phyloP scores from a whole-genome alignment of 768 basidiomycete species.

The Amanita fuliginea region DNA sequence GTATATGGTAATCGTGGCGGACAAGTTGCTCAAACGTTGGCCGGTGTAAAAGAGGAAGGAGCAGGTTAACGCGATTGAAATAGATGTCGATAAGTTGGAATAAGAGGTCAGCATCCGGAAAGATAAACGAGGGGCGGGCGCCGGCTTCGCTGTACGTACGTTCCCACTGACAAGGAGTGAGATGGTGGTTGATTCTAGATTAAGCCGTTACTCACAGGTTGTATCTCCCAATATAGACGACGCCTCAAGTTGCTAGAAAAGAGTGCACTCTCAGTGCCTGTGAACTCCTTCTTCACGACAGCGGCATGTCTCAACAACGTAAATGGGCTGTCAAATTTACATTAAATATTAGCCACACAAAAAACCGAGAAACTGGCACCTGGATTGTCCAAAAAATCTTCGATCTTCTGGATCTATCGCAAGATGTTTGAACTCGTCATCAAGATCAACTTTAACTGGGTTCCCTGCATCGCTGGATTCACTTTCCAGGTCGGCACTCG shows the following conservation, averaged over 20 bases:
- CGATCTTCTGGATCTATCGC: slow-evolving; percentile 19
- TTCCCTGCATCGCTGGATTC: slow-evolving; percentile 16
- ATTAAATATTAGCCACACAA: background rate
- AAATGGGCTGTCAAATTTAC: slow-evolving; percentile 20
- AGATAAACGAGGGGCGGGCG: slow-evolving; percentile 21
- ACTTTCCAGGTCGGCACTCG: background rate
- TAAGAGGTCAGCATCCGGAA: slow-evolving; percentile 40
- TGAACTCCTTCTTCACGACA: slow-evolving; percentile 29
- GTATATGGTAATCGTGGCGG: slow-evolving; percentile 32
- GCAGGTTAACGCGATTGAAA: slow-evolving; percentile 40
- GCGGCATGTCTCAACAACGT: slow-evolving; percentile 32
- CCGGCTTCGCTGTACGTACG: slow-evolving; percentile 13
- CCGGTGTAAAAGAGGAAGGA: slow-evolving; percentile 55
- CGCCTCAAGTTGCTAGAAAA: slow-evolving; percentile 14
- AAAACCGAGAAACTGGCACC: slow-evolving; percentile 11
- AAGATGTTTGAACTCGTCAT: slow-evolving; percentile 20
- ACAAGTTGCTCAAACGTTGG: slow-evolving; percentile 49
- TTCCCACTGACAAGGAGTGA: slow-evolving; percentile 24
- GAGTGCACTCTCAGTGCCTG: slow-evolving; percentile 11
- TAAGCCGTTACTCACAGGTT: slow-evolving; percentile 13
- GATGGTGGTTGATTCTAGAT: background rate
- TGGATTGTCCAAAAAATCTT: slow-evolving; percentile 31
- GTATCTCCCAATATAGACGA: slow-evolving; percentile 19
- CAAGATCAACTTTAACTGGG: slow-evolving; percentile 20
- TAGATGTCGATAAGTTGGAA: slow-evolving; percentile 41